Percentiles rank a stretch among this genome's conserved stretches.
These are phyloP conservation scores for Neovahlkampfia damariscottae DNA, from an alignment of 78 protist species.

Conservation along the genomic window DNA sequence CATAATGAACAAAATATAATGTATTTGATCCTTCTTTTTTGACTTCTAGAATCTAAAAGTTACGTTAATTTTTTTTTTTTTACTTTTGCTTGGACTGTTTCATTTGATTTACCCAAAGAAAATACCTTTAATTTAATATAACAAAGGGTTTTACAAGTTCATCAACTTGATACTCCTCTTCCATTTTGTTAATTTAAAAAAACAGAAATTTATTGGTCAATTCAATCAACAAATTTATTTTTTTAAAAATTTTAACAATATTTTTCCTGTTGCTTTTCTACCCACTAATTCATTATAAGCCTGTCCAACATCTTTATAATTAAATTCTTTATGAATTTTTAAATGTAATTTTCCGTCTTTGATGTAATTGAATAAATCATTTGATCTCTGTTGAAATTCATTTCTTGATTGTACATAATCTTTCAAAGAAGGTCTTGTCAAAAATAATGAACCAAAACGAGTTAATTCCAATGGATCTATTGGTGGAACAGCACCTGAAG, in stretches of 20 bases:
- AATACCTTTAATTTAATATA: too few relatives aligned
- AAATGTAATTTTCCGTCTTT: not conserved
- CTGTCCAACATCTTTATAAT: not conserved
- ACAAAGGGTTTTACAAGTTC: too few relatives aligned
- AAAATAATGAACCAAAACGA: constrained; percentile 25
- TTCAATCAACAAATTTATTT: too few relatives aligned
- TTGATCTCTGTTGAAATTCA: not conserved
- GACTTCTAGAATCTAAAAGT: too few relatives aligned
- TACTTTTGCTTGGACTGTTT: too few relatives aligned
- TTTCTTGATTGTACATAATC: constrained; percentile 19
- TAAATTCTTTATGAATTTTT: not conserved
- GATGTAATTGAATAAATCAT: not conserved
- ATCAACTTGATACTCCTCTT: too few relatives aligned
- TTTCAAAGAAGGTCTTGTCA: constrained; percentile 47
- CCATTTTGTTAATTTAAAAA: too few relatives aligned
- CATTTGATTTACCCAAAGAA: too few relatives aligned
- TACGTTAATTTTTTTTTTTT: too few relatives aligned
- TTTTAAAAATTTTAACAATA: not conserved
- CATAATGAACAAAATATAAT: too few relatives aligned
- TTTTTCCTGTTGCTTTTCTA: not conserved
- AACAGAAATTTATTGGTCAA: too few relatives aligned
- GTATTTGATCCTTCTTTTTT: too few relatives aligned
- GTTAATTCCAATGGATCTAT: constrained; percentile 31
- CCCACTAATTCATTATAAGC: not conserved
- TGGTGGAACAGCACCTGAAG: constrained; percentile 56